Evolutionary conservation across 176 grass and related monocot species (phyloP), one percentile per base, ranked within the genome.

Genomic region (Avena eriantha): DNA sequence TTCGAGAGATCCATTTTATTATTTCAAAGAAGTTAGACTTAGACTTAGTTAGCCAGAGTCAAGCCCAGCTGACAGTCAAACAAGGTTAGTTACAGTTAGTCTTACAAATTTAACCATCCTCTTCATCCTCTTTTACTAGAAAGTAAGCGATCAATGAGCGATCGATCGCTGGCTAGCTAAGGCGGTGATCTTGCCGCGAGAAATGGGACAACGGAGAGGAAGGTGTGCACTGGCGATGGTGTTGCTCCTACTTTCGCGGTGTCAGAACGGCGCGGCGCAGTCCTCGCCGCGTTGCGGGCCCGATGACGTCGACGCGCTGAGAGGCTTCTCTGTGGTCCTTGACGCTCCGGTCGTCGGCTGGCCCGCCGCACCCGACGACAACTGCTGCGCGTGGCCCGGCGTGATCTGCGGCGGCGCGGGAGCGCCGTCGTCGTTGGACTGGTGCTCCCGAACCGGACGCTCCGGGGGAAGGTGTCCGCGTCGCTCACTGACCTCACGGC

Each of bases 311-410:
- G 61, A 8, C 23, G 83, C 83, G 51, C 63, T 90, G 51, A 63
- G 83, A 11, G 83, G 78, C 7, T 90, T 90, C 78, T 86, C 83
- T 0, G 72, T 36, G 4, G 71, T 71, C 0, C 83, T 90, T 4
- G 88, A 86, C 53, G 71, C 79, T 0, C 8, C 51, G 0, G 83
- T 90, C 2, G 61, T 48, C 11, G 78, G 79, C 0, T 90, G 88
- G 88, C 78, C 88, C 21, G 7, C 5, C 10, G 29, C 41, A 33
- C 8, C 2, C 81, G 26, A 60, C 58, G 21, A 5, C 43, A 70
- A 10, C 19, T 90, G 88, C 72, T 90, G 88, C 17, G 83, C 7
- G 24, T 90, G 88, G 88, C 83, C 78, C 0, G 88, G 88, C 4
- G 88, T 90, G 51, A 1, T 29, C 14, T 90, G 88, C 50, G 7